Conservation (phyloP, 192 early-diverging fungal species). For the Coemansia erecta region DNA sequence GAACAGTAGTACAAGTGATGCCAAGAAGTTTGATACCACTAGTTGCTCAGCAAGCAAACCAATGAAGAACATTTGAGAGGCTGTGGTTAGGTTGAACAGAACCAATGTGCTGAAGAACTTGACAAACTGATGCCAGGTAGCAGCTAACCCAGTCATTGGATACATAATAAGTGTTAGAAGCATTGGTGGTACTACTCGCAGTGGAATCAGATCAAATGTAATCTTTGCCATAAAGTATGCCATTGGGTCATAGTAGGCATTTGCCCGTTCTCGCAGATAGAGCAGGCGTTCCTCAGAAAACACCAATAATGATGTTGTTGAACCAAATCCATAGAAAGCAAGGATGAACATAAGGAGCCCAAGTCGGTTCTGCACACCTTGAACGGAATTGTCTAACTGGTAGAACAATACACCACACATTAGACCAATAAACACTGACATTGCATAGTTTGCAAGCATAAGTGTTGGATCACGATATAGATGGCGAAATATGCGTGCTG, state of each 20-base stretch:
- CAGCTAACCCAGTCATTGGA: constrained; percentile 78
- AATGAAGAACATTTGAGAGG: constrained; percentile 72
- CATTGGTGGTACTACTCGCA: constrained; percentile 78
- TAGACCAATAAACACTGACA: constrained; percentile 41
- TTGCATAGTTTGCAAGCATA: constrained; percentile 43
- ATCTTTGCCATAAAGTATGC: constrained; percentile 65
- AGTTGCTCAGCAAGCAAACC: constrained; percentile 72
- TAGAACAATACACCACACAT: constrained; percentile 58
- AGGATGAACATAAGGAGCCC: constrained; percentile 51
- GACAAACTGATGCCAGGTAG: constrained; percentile 60
- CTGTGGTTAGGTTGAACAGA: constrained; percentile 77
- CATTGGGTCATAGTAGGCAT: constrained; percentile 60
- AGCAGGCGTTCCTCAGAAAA: constrained; percentile 51
- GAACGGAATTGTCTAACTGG: constrained; percentile 44
- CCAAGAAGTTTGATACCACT: constrained; percentile 72
- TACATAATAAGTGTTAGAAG: constrained; percentile 81
- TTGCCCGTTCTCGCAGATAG: constrained; percentile 60
- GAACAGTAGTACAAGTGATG: constrained; percentile 81
- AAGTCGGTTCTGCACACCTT: constrained; percentile 52
- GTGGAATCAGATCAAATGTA: constrained; percentile 60
- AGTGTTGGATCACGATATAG: constrained; percentile 38
- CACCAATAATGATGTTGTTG: constrained; percentile 53
- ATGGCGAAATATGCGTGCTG: constrained; percentile 50
- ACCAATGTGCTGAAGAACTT: constrained; percentile 76
- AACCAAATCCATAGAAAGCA: constrained; percentile 57